Percentiles rank a stretch among this genome's conserved stretches.
Conservation (phyloP, 257 asterid genomes). For the Solanum paucissectum region DNA sequence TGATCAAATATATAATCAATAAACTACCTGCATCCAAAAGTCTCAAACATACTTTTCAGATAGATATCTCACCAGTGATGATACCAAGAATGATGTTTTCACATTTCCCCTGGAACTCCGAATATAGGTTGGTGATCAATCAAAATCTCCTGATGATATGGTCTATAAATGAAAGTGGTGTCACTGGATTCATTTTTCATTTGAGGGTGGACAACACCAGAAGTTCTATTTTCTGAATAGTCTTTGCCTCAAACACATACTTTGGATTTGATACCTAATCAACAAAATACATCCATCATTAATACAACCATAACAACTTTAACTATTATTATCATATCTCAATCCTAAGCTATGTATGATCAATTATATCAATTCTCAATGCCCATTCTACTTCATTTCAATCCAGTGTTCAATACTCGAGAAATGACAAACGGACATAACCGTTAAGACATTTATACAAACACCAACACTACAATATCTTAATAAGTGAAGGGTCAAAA, state of each 20-base stretch:
- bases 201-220: not conserved
- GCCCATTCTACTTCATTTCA: not conserved
- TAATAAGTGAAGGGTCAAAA: not conserved
- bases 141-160: slow-evolving; percentile 65
- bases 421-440: not conserved
- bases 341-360: not conserved
- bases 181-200: slow-evolving; percentile 82
- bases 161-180: slow-evolving; percentile 73
- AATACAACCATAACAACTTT: not conserved
- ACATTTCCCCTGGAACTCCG: slow-evolving; percentile 47
- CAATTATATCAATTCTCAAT: not conserved
- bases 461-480: slow-evolving; percentile 11
- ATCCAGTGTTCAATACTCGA: not conserved
- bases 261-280: not conserved
- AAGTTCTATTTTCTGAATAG: not conserved
- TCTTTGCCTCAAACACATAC: not conserved
- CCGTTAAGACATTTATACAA: slow-evolving; percentile 18
- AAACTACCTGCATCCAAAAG: not conserved
- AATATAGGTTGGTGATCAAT: slow-evolving; percentile 29
- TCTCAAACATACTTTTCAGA: not conserved
- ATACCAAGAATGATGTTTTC: slow-evolving; percentile 42
- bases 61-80: slow-evolving; percentile 43
- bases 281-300: not conserved
- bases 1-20: not conserved
- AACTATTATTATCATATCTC: not conserved